These are phyloP conservation scores for Wickerhamiella azymoides DNA, from an alignment of 805 yeast species.

Conservation along the genomic window DNA sequence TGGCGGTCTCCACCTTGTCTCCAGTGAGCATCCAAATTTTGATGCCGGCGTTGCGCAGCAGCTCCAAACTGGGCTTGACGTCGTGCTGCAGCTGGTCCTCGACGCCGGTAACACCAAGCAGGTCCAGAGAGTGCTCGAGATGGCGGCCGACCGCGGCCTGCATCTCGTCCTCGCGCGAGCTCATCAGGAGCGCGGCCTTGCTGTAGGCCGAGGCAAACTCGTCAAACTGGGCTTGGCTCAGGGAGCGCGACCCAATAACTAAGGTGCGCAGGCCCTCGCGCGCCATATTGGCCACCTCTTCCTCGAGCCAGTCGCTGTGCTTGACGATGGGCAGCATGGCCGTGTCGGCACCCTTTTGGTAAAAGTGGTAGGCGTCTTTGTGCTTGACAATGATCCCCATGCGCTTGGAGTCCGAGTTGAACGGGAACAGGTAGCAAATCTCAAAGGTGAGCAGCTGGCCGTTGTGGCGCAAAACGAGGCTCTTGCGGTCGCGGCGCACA, in stretches of 20 bases:
- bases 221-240: slow-evolving; percentile 40
- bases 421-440: slow-evolving; percentile 77
- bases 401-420: slow-evolving; percentile 87
- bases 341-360: slow-evolving; percentile 92
- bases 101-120: slow-evolving; percentile 90
- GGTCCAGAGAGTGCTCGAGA: slow-evolving; percentile 71
- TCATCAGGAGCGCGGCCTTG: slow-evolving; percentile 66
- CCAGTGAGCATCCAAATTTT: slow-evolving; percentile 99
- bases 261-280: slow-evolving; percentile 93
- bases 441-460: slow-evolving; percentile 39
- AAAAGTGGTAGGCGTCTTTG: slow-evolving; percentile 66
- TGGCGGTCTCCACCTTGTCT: slow-evolving; percentile 96
- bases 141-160: slow-evolving; percentile 50
- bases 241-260: slow-evolving; percentile 77
- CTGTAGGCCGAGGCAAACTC: slow-evolving; percentile 51
- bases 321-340: slow-evolving; percentile 79
- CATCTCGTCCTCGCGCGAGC: slow-evolving; percentile 63
- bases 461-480: slow-evolving; percentile 53
- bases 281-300: slow-evolving; percentile 95
- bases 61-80: slow-evolving; percentile 83
- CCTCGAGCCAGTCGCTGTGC: slow-evolving; percentile 90
- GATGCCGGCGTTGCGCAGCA: slow-evolving; percentile 88
- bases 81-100: slow-evolving; percentile 88
- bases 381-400: slow-evolving; percentile 78
- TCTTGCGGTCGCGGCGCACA: slow-evolving; percentile 66